phyloP scores from a whole-genome alignment of 176 grass and related monocot species.

The Miscanthus lutarioriparius region DNA sequence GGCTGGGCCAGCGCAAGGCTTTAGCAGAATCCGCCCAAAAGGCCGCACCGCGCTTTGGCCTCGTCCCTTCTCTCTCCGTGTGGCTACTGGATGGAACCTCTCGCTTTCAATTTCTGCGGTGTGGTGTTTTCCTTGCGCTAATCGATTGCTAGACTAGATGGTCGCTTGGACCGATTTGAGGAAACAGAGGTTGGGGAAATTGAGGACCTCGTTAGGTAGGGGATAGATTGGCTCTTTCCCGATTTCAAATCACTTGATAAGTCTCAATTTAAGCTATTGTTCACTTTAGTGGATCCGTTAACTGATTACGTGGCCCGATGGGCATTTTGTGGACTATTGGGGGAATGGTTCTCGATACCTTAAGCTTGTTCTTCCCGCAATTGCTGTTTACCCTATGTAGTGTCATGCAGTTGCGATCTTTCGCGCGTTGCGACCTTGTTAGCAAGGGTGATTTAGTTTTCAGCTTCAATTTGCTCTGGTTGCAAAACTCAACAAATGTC shows the following conservation, averaged over 20 bases:
- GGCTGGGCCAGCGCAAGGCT: neutral
- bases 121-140: conserved; percentile 10
- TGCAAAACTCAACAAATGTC: neutral
- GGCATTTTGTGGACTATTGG: neutral
- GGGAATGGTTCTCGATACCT: conserved; percentile 1
- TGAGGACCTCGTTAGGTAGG: neutral
- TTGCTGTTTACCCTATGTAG: neutral
- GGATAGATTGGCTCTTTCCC: neutral
- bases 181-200: neutral
- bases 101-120: neutral
- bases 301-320: neutral
- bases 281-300: neutral
- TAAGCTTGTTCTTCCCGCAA: neutral
- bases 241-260: neutral
- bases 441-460: neutral
- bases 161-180: neutral
- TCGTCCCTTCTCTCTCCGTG: neutral
- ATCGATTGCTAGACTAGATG: neutral
- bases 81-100: neutral
- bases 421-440: neutral
- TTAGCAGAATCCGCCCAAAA: conserved; percentile 4
- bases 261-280: conserved; percentile 1
- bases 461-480: neutral
- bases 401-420: neutral
- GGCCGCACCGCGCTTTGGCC: neutral